These are phyloP conservation scores for Citrullus amarus DNA, from an alignment of 306 rosid genomes.

Conservation along the genomic window DNA sequence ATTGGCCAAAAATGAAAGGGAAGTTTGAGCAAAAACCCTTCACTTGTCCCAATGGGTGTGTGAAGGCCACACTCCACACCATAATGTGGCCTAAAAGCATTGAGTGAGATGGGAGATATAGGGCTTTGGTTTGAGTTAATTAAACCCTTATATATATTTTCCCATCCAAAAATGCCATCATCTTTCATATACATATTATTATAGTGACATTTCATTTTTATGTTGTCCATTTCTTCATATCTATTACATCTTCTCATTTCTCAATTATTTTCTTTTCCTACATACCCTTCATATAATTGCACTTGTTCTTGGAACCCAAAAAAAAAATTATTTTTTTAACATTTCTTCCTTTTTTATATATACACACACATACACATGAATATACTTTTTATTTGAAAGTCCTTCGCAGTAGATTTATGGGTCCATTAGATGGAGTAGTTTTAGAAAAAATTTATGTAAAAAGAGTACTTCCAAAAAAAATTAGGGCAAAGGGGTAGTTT, in stretches of 20 bases:
- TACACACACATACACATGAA: too few relatives aligned
- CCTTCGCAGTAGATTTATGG: too few relatives aligned
- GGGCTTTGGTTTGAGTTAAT: background rate
- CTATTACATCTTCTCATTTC: background rate
- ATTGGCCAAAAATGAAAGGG: slow-evolving; percentile 2
- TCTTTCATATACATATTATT: background rate
- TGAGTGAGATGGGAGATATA: background rate
- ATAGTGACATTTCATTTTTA: background rate
- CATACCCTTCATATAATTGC: too few relatives aligned
- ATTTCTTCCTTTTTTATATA: too few relatives aligned
- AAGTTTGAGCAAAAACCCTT: background rate
- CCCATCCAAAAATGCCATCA: background rate
- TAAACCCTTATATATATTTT: background rate
- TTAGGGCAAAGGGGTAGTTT: too few relatives aligned
- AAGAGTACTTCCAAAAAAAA: too few relatives aligned
- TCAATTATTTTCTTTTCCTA: background rate
- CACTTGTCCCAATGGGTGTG: slow-evolving; percentile 5
- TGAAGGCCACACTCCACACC: slow-evolving; percentile 8
- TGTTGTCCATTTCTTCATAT: background rate
- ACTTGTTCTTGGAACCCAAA: too few relatives aligned
- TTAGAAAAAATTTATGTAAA: too few relatives aligned
- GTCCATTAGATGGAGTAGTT: too few relatives aligned
- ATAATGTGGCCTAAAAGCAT: slow-evolving; percentile 5
- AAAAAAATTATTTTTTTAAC: too few relatives aligned
- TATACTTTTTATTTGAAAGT: too few relatives aligned